A percentile compares a stretch with the other conserved stretches of the same genome.
Conservation (phyloP, 768 basidiomycete genomes). For the Agrocybe praecox region DNA sequence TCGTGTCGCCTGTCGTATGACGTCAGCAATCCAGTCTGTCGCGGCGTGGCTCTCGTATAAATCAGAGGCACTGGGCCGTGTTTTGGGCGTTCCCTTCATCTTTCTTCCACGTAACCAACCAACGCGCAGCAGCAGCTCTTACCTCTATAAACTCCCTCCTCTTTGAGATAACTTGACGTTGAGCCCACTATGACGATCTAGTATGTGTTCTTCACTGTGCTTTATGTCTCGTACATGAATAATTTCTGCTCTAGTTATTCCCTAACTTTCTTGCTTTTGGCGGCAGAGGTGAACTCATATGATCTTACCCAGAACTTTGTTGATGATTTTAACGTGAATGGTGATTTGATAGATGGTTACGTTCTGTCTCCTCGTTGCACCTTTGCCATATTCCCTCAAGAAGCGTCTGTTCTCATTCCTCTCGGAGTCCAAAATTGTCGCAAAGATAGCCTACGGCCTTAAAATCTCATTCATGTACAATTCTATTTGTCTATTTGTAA, state of each 20-base stretch:
- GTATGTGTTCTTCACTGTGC: conserved; percentile 23
- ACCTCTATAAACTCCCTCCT: not conserved
- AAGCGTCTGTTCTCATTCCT: conserved; percentile 75
- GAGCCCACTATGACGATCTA: conserved; percentile 45
- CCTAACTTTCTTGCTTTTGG: conserved; percentile 80
- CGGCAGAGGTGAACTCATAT: conserved; percentile 55
- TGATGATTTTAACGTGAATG: too few species aligned
- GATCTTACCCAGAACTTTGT: too few species aligned
- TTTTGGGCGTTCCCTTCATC: not conserved
- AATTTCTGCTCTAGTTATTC: conserved; percentile 61
- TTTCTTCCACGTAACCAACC: conserved; percentile 17
- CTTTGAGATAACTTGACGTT: not conserved
- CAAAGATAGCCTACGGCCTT: conserved; percentile 87
- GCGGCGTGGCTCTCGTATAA: conserved; percentile 11
- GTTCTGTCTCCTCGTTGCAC: conserved; percentile 83
- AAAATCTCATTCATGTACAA: conserved; percentile 93
- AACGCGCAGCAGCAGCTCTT: conserved; percentile 10
- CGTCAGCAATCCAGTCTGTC: conserved; percentile 12
- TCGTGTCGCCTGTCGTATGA: conserved; percentile 12
- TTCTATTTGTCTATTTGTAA: conserved; percentile 12
- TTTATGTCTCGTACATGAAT: conserved; percentile 22
- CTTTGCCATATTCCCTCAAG: conserved; percentile 77
- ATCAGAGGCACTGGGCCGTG: conserved; percentile 2
- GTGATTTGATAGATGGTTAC: conserved; percentile 62
- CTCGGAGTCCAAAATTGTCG: conserved; percentile 67